These are phyloP conservation scores for Blastosporella zonata DNA, from an alignment of 1,284 basidiomycete genomes.

Conservation along the genomic window DNA sequence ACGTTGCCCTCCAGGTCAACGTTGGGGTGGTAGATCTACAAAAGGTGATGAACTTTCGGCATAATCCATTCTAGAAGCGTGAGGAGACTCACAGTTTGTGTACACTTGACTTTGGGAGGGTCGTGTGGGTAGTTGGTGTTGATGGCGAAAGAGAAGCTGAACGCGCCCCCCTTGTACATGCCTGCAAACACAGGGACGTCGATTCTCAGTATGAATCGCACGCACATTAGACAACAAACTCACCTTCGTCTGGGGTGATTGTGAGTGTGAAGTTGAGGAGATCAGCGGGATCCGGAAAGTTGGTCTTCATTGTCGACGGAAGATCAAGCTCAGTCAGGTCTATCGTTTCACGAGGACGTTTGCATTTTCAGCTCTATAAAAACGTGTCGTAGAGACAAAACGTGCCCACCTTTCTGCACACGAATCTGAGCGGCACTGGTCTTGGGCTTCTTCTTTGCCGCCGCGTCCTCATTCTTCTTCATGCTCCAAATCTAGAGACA, in stretches of 20 bases:
- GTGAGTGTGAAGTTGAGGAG: slow-evolving; percentile 95
- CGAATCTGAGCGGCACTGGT: slow-evolving; percentile 96
- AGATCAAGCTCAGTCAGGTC: slow-evolving; percentile 97
- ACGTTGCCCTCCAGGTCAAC: slow-evolving; percentile 97
- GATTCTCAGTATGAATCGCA: slow-evolving; percentile 10
- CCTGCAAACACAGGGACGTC: slow-evolving; percentile 48
- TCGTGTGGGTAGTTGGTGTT: slow-evolving; percentile 99
- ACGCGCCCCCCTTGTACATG: slow-evolving; percentile 96
- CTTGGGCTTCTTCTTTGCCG: slow-evolving; percentile 94
- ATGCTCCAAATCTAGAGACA: slow-evolving; percentile 86
- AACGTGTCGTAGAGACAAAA: not conserved
- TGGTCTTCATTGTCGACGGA: slow-evolving; percentile 93
- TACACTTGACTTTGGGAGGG: slow-evolving; percentile 98
- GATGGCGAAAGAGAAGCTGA: slow-evolving; percentile 93
- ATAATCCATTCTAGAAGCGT: slow-evolving; percentile 1
- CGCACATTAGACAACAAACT: slow-evolving; percentile 19
- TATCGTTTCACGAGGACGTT: slow-evolving; percentile 30
- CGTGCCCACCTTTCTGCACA: slow-evolving; percentile 87
- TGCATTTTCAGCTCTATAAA: not conserved
- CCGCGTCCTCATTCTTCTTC: slow-evolving; percentile 96
- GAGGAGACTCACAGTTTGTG: slow-evolving; percentile 73
- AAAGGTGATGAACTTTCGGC: not conserved
- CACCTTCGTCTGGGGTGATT: slow-evolving; percentile 96
- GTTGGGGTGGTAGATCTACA: slow-evolving; percentile 98
- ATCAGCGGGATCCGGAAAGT: slow-evolving; percentile 89